phyloP scores from a whole-genome alignment of 441 rosid genomes.

The Adansonia rubrostipa region DNA sequence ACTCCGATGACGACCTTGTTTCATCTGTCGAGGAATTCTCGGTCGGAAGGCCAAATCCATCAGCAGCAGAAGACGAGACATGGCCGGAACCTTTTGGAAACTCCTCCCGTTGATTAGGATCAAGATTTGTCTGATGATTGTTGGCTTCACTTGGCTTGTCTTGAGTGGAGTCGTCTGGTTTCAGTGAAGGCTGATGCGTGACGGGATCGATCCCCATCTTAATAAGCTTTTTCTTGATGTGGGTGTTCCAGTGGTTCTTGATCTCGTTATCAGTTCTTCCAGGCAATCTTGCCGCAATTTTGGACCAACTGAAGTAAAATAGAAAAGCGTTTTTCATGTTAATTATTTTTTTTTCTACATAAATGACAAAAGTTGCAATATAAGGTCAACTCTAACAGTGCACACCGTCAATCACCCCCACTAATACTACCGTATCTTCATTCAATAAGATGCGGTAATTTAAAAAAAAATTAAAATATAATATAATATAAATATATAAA shows the following conservation, averaged over 20 bases:
- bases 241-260: too few species aligned
- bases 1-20: constrained; percentile 26
- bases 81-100: neutral
- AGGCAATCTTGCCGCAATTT: constrained; percentile 61
- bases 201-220: constrained; percentile 57
- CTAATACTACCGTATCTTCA: neutral
- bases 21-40: constrained; percentile 29
- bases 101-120: neutral
- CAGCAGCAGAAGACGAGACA: constrained; percentile 20
- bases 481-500: too few species aligned
- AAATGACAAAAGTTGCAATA: neutral
- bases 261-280: constrained; percentile 26
- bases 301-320: constrained; percentile 59
- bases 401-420: neutral
- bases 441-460: too few species aligned
- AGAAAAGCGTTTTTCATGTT: neutral
- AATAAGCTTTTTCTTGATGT: too few species aligned
- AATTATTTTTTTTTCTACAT: neutral
- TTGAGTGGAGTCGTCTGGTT: constrained; percentile 16
- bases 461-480: too few species aligned
- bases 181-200: constrained; percentile 53
- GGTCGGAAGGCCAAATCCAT: constrained; percentile 28
- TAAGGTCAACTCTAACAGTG: neutral
- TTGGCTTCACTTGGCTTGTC: constrained; percentile 4
- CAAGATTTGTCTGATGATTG: neutral